A percentile compares a stretch with the other conserved stretches of the same genome.
These are phyloP conservation scores for Triticum dicoccoides DNA, from an alignment of 176 grass and related monocot species.

Conservation along the genomic window DNA sequence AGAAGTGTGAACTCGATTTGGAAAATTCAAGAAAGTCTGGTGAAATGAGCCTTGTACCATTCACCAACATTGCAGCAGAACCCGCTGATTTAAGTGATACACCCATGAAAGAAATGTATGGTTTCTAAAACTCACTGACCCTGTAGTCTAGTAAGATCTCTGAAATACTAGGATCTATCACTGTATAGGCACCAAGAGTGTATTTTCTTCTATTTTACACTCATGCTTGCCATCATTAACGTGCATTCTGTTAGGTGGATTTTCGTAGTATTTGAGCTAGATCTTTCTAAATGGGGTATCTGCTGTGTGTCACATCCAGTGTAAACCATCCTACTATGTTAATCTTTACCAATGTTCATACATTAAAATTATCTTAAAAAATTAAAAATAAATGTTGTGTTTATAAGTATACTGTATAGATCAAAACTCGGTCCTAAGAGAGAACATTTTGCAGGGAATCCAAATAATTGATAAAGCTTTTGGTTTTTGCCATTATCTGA, in stretches of 20 bases:
- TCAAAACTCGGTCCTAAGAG: not conserved
- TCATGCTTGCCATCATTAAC: not conserved
- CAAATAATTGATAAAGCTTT: not conserved
- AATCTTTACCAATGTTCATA: not conserved
- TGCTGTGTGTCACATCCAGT: not conserved
- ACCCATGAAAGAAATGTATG: constrained; percentile 53
- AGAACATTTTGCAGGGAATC: not conserved
- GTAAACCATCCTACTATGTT: not conserved
- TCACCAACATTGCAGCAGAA: constrained; percentile 33
- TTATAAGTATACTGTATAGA: not conserved
- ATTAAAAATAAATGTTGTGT: not conserved
- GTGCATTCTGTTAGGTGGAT: not conserved
- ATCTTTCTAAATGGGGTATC: not conserved
- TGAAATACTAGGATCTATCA: not conserved
- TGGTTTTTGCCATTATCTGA: not conserved
- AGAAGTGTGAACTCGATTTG: constrained; percentile 73
- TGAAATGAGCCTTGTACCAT: constrained; percentile 74
- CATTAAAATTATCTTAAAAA: not conserved
- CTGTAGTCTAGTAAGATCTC: not conserved
- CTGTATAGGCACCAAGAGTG: not conserved
- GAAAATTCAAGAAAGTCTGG: constrained; percentile 82
- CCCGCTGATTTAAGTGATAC: constrained; percentile 29
- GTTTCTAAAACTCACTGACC: not conserved
- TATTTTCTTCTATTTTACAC: not conserved
- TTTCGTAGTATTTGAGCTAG: not conserved